A percentile compares a stretch with the other conserved stretches of the same genome.
Conservation (phyloP, 2,329 filamentous ascomycete genomes). For the Aspergillus viridinutans region DNA sequence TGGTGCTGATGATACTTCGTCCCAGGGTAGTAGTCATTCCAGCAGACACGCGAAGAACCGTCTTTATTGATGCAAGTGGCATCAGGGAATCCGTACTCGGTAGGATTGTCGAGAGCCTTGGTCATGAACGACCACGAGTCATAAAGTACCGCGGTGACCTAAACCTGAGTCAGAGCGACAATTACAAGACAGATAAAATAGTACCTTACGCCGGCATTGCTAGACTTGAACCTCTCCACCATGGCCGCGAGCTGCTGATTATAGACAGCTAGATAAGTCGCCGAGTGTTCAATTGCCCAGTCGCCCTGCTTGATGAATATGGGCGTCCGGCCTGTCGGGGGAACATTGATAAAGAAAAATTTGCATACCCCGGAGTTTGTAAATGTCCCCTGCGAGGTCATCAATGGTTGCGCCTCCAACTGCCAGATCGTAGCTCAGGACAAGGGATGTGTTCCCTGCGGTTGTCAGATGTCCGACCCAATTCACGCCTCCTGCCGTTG, state of each 20-base stretch:
- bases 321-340: too few relatives aligned
- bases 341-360: too few relatives aligned
- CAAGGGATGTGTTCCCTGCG: conserved; percentile 44
- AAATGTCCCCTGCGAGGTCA: too few relatives aligned
- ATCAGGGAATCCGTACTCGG: conserved; percentile 23
- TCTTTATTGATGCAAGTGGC: conserved; percentile 26
- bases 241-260: conserved; percentile 23
- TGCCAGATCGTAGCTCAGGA: conserved; percentile 53
- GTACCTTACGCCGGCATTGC: conserved; percentile 19
- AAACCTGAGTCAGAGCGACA: background rate
- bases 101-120: conserved; percentile 23
- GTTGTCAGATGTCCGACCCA: conserved; percentile 51
- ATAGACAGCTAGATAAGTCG: conserved; percentile 8
- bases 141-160: conserved; percentile 20
- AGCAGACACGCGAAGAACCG: conserved; percentile 29
- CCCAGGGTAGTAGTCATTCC: conserved; percentile 31
- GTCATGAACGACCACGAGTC: conserved; percentile 25
- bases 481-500: conserved; percentile 49
- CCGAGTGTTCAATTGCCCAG: too few relatives aligned
- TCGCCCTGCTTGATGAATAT: too few relatives aligned
- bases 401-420: conserved; percentile 51
- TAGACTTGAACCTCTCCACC: conserved; percentile 15
- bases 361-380: too few relatives aligned
- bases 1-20: conserved; percentile 26
- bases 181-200: background rate